Conservation (phyloP, 306 rosid genomes). For the Cicer bijugum region DNA sequence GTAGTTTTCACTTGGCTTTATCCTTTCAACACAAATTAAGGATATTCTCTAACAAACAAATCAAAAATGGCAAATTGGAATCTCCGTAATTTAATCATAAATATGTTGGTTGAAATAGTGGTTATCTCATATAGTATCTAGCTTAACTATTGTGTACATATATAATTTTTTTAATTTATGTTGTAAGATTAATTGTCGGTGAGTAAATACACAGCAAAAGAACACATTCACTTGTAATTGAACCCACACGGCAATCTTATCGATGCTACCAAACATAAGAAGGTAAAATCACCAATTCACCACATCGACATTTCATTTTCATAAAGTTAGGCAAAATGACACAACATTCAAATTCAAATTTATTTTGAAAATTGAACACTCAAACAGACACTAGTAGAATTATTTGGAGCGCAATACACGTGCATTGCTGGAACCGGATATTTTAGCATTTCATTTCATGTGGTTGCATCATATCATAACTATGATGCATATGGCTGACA, state of each 20-base stretch:
- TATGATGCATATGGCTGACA: not conserved
- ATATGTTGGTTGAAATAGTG: no score
- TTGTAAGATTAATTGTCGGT: not conserved
- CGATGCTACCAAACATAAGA: constrained; percentile 28
- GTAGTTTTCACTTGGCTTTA: constrained; percentile 11
- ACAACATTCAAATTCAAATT: constrained; percentile 26
- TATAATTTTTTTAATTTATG: no score
- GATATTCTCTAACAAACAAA: constrained; percentile 1
- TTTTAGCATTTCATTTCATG: not conserved
- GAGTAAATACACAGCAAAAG: constrained; percentile 32
- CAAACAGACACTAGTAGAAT: not conserved
- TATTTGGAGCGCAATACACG: not conserved
- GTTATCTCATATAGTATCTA: no score
- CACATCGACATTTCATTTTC: constrained; percentile 31
- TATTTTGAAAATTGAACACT: constrained; percentile 17
- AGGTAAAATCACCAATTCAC: not conserved
- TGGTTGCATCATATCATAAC: not conserved
- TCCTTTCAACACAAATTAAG: constrained; percentile 5
- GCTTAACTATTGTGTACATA: no score
- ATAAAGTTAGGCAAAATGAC: constrained; percentile 33
- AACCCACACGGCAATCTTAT: constrained; percentile 38
- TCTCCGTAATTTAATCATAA: not conserved
- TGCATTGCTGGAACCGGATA: not conserved
- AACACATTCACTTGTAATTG: constrained; percentile 16
- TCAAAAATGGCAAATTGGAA: not conserved